A percentile compares a stretch with the other conserved stretches of the same genome.
phyloP scores from a whole-genome alignment of 2,329 filamentous ascomycete genomes.

The Aspergillus tanneri region DNA sequence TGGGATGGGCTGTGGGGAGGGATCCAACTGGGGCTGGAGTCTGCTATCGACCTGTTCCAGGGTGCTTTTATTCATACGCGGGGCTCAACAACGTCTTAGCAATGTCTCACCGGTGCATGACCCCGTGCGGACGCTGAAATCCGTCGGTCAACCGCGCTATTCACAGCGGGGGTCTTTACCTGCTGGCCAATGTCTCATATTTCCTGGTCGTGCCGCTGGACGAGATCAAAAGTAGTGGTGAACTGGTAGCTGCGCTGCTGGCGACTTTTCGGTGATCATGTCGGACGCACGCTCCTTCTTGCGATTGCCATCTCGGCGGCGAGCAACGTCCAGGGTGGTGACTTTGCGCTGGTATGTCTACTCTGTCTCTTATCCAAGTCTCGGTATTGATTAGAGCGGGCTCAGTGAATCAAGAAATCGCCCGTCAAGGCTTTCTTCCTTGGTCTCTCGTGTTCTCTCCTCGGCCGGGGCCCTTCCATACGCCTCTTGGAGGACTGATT shows the following conservation, averaged over 20 bases:
- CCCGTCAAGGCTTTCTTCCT: conserved; percentile 68
- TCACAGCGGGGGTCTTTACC: conserved; percentile 62
- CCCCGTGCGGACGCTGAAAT: conserved; percentile 64
- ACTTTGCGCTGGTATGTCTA: conserved; percentile 61
- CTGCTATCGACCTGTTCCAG: conserved; percentile 62
- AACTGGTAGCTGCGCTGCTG: conserved; percentile 67
- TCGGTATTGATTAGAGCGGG: conserved; percentile 47
- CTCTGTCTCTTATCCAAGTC: background rate
- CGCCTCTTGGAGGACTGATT: conserved; percentile 66
- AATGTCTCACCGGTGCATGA: too few relatives aligned
- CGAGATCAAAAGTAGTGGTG: conserved; percentile 65
- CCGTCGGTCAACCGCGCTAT: conserved; percentile 60
- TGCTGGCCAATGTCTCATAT: conserved; percentile 65
- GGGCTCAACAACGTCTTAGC: conserved; percentile 65
- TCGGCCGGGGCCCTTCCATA: conserved; percentile 64
- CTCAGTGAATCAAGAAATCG: conserved; percentile 70
- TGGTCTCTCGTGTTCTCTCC: conserved; percentile 62
- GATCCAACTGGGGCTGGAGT: conserved; percentile 68
- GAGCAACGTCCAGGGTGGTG: conserved; percentile 68
- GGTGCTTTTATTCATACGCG: conserved; percentile 67
- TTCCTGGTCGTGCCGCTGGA: conserved; percentile 66
- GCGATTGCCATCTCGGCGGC: conserved; percentile 66
- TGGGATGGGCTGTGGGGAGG: conserved; percentile 62
- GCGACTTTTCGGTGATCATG: conserved; percentile 57
- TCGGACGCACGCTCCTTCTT: conserved; percentile 61